These are phyloP conservation scores for Phytopythium chamaehyphon DNA, from an alignment of 352 stramenopile genomes.

Conservation along the genomic window DNA sequence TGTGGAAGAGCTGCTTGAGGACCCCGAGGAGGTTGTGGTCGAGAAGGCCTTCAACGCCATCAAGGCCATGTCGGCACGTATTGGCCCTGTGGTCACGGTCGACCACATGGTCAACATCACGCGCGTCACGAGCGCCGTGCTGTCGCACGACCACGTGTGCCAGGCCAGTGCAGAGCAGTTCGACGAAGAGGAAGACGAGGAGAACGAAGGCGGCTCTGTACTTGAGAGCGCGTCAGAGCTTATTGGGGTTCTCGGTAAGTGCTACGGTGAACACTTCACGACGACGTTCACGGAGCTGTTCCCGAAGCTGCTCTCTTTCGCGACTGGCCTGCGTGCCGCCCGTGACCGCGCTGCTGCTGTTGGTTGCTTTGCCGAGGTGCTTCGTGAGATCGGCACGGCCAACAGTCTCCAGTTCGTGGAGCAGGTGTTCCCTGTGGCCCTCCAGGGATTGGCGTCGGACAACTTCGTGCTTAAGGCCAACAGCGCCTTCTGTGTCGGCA, in stretches of 20 bases:
- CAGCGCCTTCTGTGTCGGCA: conserved; percentile 93
- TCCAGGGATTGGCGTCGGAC: conserved; percentile 88
- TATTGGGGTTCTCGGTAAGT: conserved; percentile 90
- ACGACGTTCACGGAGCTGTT: conserved; percentile 90
- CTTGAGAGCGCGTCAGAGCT: conserved; percentile 93
- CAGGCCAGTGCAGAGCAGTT: conserved; percentile 88
- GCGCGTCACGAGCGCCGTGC: conserved; percentile 83
- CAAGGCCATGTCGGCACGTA: conserved; percentile 93
- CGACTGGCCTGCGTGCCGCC: conserved; percentile 85
- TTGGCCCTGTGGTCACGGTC: conserved; percentile 88
- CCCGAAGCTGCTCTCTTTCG: conserved; percentile 88
- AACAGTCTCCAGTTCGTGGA: conserved; percentile 77
- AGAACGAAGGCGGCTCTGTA: conserved; percentile 92
- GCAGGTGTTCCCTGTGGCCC: conserved; percentile 88
- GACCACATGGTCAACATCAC: conserved; percentile 88
- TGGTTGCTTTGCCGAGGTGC: conserved; percentile 94
- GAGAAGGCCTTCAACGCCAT: conserved; percentile 95
- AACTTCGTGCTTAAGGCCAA: conserved; percentile 94
- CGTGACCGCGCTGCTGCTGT: conserved; percentile 93
- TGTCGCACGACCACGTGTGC: conserved; percentile 89
- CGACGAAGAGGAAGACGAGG: conserved; percentile 78
- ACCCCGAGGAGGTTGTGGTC: conserved; percentile 87
- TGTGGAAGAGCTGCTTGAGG: conserved; percentile 74
- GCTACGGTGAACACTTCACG: conserved; percentile 92
- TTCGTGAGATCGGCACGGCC: conserved; percentile 85